Evolutionary conservation across 768 basidiomycete genomes (phyloP).

Genomic region (Tulasnella sp.): DNA sequence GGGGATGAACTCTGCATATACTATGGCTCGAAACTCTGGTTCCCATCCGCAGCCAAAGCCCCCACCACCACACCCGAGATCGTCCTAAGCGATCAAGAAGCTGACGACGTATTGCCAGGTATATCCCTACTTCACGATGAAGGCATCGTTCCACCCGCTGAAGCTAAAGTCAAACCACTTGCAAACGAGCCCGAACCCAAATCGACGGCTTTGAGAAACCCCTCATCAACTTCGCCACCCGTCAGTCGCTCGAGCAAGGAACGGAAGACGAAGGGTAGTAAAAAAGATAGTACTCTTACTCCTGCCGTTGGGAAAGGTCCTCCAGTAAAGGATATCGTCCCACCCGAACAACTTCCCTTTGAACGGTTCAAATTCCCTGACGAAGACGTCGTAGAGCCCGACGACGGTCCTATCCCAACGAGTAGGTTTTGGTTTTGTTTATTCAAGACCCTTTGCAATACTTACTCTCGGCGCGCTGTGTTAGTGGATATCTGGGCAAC

Average conservation of each 20-base stretch:
- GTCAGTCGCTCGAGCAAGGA: neutral
- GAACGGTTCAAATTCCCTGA: constrained; percentile 25
- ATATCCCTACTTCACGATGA: neutral
- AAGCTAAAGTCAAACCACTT: neutral
- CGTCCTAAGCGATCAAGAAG: neutral
- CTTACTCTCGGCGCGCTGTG: neutral
- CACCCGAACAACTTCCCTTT: neutral
- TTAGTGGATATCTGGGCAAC: constrained; percentile 18
- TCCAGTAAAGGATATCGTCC: neutral
- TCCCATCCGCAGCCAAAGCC: constrained; percentile 33
- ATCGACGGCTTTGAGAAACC: neutral
- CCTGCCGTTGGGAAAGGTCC: neutral
- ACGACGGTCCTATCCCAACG: constrained; percentile 8
- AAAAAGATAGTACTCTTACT: neutral
- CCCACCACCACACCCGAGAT: neutral
- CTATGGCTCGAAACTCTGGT: constrained; percentile 68
- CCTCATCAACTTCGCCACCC: neutral
- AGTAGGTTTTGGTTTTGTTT: neutral
- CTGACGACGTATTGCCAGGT: neutral
- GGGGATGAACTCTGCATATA: constrained; percentile 79
- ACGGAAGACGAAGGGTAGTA: neutral
- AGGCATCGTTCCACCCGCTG: neutral
- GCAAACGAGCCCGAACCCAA: neutral
- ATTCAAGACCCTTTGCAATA: neutral
- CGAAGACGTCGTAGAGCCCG: constrained; percentile 14